phyloP scores from a whole-genome alignment of 768 basidiomycete genomes.

The Filobasidium floriforme region DNA sequence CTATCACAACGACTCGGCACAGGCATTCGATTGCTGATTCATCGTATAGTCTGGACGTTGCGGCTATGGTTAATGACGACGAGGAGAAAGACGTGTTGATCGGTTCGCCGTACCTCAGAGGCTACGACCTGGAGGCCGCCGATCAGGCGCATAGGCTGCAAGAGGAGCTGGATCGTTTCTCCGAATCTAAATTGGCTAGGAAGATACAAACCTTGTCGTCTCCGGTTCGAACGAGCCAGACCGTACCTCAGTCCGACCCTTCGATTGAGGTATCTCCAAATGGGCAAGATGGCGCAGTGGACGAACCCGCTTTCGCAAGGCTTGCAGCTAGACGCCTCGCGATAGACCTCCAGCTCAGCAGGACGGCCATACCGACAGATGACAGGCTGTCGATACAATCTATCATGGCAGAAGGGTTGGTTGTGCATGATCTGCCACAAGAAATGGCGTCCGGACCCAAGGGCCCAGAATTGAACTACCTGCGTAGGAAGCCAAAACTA shows the following conservation, averaged over 20 bases:
- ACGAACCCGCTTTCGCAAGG: neutral
- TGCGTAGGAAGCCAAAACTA: neutral
- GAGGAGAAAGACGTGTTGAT: neutral
- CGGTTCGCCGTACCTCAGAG: neutral
- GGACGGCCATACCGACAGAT: neutral
- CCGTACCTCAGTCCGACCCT: neutral
- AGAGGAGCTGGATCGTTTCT: too few species aligned
- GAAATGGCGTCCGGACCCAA: too few species aligned
- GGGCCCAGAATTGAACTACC: neutral
- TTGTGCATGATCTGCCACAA: too few species aligned
- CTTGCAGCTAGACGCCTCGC: neutral
- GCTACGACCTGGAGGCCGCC: neutral
- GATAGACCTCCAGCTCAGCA: neutral
- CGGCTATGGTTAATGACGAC: neutral
- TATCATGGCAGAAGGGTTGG: too few species aligned
- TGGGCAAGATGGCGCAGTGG: too few species aligned
- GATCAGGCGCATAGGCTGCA: neutral
- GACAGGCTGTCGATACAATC: neutral
- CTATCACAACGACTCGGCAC: neutral
- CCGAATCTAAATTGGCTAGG: too few species aligned
- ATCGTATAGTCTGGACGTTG: neutral
- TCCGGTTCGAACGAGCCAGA: too few species aligned
- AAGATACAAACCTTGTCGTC: too few species aligned
- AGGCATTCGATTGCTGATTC: neutral
- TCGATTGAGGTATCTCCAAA: neutral